Conservation (phyloP, 2,329 filamentous ascomycete genomes). For the Nannizziopsis barbatae region DNA sequence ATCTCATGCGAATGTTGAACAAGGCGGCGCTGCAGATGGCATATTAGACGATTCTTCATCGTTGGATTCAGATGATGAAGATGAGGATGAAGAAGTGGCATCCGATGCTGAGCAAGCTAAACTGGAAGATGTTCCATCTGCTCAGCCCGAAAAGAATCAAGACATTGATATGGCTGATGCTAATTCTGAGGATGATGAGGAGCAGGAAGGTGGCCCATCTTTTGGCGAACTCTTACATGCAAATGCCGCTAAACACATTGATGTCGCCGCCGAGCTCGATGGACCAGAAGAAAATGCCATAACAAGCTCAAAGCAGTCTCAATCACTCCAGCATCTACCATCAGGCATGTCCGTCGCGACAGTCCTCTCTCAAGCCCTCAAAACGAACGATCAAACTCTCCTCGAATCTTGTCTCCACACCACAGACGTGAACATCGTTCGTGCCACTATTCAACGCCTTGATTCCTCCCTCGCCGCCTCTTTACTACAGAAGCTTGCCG, state of each 20-base stretch:
- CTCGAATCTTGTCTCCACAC: constrained; percentile 86
- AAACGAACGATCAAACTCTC: constrained; percentile 78
- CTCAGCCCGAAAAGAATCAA: constrained; percentile 14
- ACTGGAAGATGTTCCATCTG: background rate
- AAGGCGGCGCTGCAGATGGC: constrained; percentile 37
- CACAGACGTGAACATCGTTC: constrained; percentile 63
- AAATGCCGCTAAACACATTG: constrained; percentile 59
- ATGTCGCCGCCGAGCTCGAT: constrained; percentile 50
- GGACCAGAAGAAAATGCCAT: constrained; percentile 34
- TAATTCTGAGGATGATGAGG: constrained; percentile 35
- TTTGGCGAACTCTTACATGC: constrained; percentile 77
- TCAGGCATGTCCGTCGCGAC: constrained; percentile 75
- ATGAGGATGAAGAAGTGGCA: constrained; percentile 20
- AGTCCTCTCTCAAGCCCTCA: constrained; percentile 84
- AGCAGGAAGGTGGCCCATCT: constrained; percentile 48
- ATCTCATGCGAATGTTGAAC: constrained; percentile 43
- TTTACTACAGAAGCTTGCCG: constrained; percentile 72
- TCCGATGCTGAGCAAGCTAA: constrained; percentile 11
- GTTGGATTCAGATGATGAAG: constrained; percentile 15
- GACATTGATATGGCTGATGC: constrained; percentile 29
- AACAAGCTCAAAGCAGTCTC: constrained; percentile 36
- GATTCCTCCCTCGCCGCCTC: constrained; percentile 71
- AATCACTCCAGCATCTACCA: constrained; percentile 46
- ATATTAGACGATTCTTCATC: constrained; percentile 25
- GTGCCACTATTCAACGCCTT: constrained; percentile 79